A percentile compares a stretch with the other conserved stretches of the same genome.
phyloP scores from a whole-genome alignment of 495 filamentous ascomycete species.

The Aspergillus taichungensis region DNA sequence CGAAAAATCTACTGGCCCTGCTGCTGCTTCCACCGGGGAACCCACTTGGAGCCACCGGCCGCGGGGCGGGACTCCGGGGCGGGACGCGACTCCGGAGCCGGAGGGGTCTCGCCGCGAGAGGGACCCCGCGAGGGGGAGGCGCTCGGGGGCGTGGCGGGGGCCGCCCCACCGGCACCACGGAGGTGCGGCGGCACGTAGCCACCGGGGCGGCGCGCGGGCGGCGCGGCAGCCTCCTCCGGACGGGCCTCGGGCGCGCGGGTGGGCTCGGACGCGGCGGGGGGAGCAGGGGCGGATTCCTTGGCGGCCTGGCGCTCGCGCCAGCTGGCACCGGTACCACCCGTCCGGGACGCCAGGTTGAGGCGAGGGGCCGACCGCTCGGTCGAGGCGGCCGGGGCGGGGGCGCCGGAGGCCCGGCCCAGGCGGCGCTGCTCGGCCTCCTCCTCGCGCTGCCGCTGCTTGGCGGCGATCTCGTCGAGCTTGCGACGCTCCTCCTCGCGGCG shows the following conservation, averaged over 20 bases:
- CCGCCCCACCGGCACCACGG: conserved; percentile 29
- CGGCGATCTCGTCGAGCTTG: conserved; percentile 57
- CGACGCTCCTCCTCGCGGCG: conserved; percentile 77
- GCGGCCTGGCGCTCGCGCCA: conserved; percentile 84
- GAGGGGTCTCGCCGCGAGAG: conserved; percentile 22
- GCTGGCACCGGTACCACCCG: conserved; percentile 47
- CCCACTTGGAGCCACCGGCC: conserved; percentile 27
- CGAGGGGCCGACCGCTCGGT: conserved; percentile 55
- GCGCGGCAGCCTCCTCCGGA: conserved; percentile 21
- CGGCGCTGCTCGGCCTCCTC: conserved; percentile 57
- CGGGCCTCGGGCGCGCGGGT: conserved; percentile 13
- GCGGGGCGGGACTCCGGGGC: conserved; percentile 25
- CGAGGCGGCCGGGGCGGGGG: conserved; percentile 17
- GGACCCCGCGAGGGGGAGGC: conserved; percentile 16
- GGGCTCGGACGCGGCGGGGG: conserved; percentile 10
- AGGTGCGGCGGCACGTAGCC: conserved; percentile 46
- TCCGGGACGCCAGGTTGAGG: conserved; percentile 49
- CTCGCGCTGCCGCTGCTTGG: conserved; percentile 58
- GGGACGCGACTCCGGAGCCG: conserved; percentile 13
- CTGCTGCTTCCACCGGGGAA: conserved; percentile 37
- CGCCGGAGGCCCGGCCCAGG: conserved; percentile 11
- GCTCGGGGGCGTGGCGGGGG: conserved; percentile 22
- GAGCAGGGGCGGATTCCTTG: conserved; percentile 36
- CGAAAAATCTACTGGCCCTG: conserved; percentile 23
- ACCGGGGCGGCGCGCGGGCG: conserved; percentile 24